Conservation (phyloP, 1,284 basidiomycete species). For the Ceratorhiza oryzae-sativae region DNA sequence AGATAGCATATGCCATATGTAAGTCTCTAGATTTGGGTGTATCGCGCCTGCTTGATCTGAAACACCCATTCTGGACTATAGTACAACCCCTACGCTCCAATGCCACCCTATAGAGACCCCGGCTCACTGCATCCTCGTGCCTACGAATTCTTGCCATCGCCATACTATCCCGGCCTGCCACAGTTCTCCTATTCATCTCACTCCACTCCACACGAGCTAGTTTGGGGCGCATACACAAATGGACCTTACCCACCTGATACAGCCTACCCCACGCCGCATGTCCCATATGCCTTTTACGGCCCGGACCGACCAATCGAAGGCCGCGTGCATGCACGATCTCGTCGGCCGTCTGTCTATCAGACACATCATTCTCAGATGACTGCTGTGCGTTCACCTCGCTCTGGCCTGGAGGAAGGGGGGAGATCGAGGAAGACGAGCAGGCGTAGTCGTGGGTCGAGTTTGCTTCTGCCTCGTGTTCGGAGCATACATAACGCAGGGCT, state of each 20-base stretch:
- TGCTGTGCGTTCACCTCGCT: conserved; percentile 19
- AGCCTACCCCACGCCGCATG: conserved; percentile 25
- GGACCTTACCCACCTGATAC: conserved; percentile 15
- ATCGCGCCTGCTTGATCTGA: conserved; percentile 32
- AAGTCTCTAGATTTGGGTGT: conserved; percentile 2
- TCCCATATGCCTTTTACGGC: conserved; percentile 30
- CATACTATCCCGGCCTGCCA: background rate
- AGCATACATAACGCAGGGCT: conserved; percentile 21
- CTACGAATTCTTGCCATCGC: conserved; percentile 4
- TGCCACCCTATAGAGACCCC: conserved; percentile 17
- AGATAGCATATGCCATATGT: conserved; percentile 32
- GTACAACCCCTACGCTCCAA: conserved; percentile 27
- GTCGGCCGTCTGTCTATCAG: background rate
- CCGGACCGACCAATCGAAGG: conserved; percentile 26
- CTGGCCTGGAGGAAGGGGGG: conserved; percentile 19
- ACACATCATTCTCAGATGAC: conserved; percentile 15
- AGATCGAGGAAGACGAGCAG: conserved; percentile 2
- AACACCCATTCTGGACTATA: conserved; percentile 26
- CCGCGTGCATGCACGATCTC: conserved; percentile 9
- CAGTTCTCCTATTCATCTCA: background rate
- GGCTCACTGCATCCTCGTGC: conserved; percentile 34
- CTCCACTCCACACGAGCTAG: conserved; percentile 1
- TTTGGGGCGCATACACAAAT: conserved; percentile 2
- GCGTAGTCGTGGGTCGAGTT: conserved; percentile 10
- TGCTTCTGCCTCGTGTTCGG: conserved; percentile 24